Evolutionary conservation across 129 eudicot genomes (phyloP).

Genomic region (Flaveria sonorensis): DNA sequence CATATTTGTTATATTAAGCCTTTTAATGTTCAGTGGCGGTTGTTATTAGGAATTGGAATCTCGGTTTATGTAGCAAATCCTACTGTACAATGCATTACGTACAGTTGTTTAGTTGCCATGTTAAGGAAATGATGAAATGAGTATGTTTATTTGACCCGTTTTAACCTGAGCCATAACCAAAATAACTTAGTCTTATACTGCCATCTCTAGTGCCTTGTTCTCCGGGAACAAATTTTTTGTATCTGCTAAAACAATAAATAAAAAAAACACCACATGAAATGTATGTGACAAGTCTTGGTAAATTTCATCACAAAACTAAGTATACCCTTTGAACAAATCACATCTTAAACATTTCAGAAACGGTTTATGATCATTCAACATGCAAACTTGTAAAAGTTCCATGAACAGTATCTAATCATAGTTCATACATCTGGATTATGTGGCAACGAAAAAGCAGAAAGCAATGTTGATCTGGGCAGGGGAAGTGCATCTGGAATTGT

Average conservation of each 20-base stretch:
- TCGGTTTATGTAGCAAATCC: not conserved
- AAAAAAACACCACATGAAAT: not conserved
- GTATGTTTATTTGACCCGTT: not conserved
- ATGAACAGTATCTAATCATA: slow-evolving; percentile 14
- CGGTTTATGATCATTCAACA: slow-evolving; percentile 5
- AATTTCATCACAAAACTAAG: not conserved
- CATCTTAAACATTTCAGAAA: not conserved
- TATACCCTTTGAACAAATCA: not conserved
- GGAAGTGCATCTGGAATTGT: slow-evolving; percentile 68
- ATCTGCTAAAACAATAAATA: not conserved
- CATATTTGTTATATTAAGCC: not conserved
- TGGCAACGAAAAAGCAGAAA: slow-evolving; percentile 57
- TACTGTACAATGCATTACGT: not conserved
- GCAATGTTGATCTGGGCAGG: slow-evolving; percentile 59
- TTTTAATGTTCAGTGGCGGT: not conserved
- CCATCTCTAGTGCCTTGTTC: not conserved
- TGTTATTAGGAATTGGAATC: not conserved
- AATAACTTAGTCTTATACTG: not conserved
- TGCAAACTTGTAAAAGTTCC: not conserved
- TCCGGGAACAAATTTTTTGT: not conserved
- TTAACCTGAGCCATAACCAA: not conserved
- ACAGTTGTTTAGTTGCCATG: not conserved
- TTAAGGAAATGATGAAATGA: not conserved
- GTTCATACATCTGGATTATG: slow-evolving; percentile 76
- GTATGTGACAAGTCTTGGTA: slow-evolving; percentile 14